Percentiles rank a stretch among this genome's conserved stretches.
Evolutionary conservation across 805 yeast genomes (phyloP).

Genomic region (Metschnikowia cubensis): DNA sequence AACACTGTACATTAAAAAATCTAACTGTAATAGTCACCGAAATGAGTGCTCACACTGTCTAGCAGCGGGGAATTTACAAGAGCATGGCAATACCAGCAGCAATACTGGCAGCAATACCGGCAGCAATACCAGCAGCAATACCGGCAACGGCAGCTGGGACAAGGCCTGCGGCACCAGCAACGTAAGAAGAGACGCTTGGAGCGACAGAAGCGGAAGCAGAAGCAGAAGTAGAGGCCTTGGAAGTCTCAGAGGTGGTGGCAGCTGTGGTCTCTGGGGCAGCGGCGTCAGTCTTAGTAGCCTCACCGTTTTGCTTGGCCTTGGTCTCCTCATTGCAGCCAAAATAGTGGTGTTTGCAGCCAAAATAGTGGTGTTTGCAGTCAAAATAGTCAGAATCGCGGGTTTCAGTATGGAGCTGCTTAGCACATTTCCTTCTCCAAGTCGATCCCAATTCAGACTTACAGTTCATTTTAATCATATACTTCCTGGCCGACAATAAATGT

Average conservation of each 20-base stretch:
- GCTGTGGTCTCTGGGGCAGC: constrained; percentile 5
- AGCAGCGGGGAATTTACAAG: constrained; percentile 6
- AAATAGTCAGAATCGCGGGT: too few relatives aligned
- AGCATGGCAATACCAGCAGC: constrained; percentile 17
- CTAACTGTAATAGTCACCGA: neutral
- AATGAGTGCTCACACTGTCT: neutral
- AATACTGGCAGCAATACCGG: constrained; percentile 15
- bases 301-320: constrained; percentile 3
- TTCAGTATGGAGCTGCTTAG: too few relatives aligned
- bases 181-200: constrained; percentile 12
- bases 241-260: constrained; percentile 4
- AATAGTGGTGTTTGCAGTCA: too few relatives aligned
- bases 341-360: too few relatives aligned
- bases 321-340: too few relatives aligned
- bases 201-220: constrained; percentile 2
- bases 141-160: constrained; percentile 15
- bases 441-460: too few relatives aligned
- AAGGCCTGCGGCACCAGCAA: constrained; percentile 14
- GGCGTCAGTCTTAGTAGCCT: neutral
- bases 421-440: too few relatives aligned
- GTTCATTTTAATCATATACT: too few relatives aligned
- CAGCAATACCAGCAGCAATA: constrained; percentile 13
- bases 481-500: too few relatives aligned
- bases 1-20: neutral
- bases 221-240: neutral